Conservation (phyloP, 1,284 basidiomycete species). For the Apiotrichum gracile region DNA sequence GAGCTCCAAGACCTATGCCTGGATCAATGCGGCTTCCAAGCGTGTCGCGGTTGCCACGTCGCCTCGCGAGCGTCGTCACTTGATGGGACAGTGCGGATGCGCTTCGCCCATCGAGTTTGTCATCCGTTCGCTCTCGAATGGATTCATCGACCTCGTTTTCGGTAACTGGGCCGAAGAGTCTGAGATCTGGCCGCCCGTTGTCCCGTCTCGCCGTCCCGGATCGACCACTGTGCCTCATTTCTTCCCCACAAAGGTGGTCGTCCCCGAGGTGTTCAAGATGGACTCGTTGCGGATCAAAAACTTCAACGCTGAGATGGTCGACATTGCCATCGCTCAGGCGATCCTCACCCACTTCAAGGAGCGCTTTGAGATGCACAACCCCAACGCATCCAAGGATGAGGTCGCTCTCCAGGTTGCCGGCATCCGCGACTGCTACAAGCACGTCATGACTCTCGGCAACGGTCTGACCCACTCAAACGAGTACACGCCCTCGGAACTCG, state of each 20-base stretch:
- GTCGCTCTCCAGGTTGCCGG: constrained; percentile 54
- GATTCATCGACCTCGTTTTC: constrained; percentile 65
- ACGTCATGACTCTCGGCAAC: constrained; percentile 17
- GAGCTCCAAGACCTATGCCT: constrained; percentile 28
- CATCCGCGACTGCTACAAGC: constrained; percentile 20
- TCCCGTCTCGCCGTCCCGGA: constrained; percentile 31
- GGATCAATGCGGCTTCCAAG: constrained; percentile 35
- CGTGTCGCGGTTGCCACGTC: constrained; percentile 23
- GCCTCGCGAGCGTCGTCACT: constrained; percentile 22
- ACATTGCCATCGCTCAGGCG: constrained; percentile 71
- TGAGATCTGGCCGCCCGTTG: constrained; percentile 44
- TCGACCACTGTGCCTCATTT: constrained; percentile 46
- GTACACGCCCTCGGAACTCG: constrained; percentile 12
- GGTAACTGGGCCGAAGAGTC: constrained; percentile 18
- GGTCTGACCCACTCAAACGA: constrained; percentile 1
- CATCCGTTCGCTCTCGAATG: constrained; percentile 56
- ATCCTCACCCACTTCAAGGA: constrained; percentile 43
- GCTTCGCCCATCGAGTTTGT: constrained; percentile 30
- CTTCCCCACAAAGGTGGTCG: constrained; percentile 41
- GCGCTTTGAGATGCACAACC: constrained; percentile 47
- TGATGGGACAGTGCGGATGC: constrained; percentile 28
- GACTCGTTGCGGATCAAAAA: constrained; percentile 67
- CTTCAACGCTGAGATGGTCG: constrained; percentile 61
- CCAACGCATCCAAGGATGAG: constrained; percentile 63
- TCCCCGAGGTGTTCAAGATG: constrained; percentile 76